Conservation (phyloP, 1,284 basidiomycete species). For the Sanghuangporus baumii region DNA sequence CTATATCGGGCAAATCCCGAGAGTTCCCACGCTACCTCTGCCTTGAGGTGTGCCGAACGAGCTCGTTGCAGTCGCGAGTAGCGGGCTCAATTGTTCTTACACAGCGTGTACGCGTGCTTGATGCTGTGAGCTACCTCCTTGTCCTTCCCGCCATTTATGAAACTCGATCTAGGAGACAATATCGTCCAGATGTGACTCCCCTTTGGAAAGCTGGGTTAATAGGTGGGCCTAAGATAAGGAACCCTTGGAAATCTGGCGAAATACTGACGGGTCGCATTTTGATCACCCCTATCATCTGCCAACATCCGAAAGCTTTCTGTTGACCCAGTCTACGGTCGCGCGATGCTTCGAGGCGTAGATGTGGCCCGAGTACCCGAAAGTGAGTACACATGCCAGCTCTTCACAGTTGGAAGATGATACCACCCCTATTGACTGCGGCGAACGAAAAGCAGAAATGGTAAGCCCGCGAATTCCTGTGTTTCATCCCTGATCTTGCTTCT, state of each 20-base stretch:
- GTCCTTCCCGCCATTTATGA: not conserved
- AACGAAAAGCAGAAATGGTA: not conserved
- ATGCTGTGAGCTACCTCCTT: not conserved
- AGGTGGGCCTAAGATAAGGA: not conserved
- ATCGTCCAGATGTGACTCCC: not conserved
- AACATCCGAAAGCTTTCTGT: not conserved
- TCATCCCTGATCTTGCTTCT: not conserved
- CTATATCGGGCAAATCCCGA: constrained; percentile 1
- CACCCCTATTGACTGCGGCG: not conserved
- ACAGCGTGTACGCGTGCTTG: not conserved
- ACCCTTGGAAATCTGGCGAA: not conserved
- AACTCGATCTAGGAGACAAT: not conserved
- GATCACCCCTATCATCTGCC: not conserved
- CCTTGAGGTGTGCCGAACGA: not conserved
- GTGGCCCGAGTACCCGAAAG: too few relatives aligned
- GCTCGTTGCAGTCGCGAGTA: not conserved
- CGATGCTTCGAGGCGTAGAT: too few relatives aligned
- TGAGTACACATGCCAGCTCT: too few relatives aligned
- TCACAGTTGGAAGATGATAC: not conserved
- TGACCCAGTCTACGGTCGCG: too few relatives aligned
- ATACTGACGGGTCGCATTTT: not conserved
- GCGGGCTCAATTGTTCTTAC: not conserved
- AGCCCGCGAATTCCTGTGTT: not conserved
- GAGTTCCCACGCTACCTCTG: not conserved
- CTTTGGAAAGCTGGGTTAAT: not conserved